Evolutionary conservation across 345 rosid genomes (phyloP).

Genomic region (Boechera divaricarpa): DNA sequence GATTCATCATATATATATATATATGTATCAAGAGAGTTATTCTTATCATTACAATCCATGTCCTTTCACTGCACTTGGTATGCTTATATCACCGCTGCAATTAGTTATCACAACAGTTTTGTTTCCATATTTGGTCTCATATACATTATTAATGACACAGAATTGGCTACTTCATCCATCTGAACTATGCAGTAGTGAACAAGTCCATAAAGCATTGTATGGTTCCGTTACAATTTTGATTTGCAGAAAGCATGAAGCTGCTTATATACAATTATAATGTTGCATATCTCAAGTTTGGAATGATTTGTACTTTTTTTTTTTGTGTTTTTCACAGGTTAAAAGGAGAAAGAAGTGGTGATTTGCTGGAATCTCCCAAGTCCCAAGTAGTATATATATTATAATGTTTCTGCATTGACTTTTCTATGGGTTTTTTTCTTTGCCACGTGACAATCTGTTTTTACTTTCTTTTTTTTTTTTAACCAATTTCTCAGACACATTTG

Average conservation of each 20-base stretch:
- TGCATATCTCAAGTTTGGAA: not conserved
- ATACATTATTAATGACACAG: not conserved
- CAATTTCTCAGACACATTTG: conserved; percentile 21
- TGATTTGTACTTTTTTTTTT: not conserved
- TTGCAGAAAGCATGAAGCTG: not conserved
- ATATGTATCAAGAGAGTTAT: not conserved
- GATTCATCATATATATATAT: not conserved
- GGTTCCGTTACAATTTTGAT: conserved; percentile 14
- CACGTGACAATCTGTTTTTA: conserved; percentile 30
- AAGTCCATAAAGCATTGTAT: not conserved
- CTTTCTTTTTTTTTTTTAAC: not conserved
- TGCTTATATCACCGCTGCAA: not conserved
- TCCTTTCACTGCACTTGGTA: not conserved
- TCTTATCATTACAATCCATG: not conserved
- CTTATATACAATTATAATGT: not conserved
- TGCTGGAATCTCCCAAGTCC: conserved; percentile 7
- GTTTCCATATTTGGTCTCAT: not conserved
- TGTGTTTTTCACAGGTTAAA: conserved; percentile 4
- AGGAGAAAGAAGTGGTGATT: not conserved
- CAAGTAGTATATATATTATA: not conserved
- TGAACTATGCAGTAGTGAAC: not conserved
- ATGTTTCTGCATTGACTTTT: conserved; percentile 32
- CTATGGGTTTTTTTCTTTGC: conserved; percentile 10
- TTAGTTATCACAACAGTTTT: not conserved
- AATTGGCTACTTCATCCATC: not conserved